A percentile compares a stretch with the other conserved stretches of the same genome.
These are phyloP conservation scores for Pleurostoma richardsiae DNA, from an alignment of 2,329 filamentous ascomycete species.

Conservation along the genomic window DNA sequence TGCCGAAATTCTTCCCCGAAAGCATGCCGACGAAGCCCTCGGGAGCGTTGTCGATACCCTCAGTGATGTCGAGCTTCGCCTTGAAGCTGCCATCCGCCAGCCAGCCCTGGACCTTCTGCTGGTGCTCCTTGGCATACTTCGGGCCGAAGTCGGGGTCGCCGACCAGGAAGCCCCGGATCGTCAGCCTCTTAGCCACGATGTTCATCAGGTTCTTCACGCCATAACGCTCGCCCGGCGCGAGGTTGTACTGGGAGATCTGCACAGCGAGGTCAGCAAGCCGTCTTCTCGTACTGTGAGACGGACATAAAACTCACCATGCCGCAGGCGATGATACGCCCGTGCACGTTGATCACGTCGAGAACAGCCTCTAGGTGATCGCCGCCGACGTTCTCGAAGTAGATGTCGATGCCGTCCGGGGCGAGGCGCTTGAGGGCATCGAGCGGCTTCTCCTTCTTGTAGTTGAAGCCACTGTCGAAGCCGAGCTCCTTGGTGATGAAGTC, in stretches of 20 bases:
- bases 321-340: conserved; percentile 61
- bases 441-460: conserved; percentile 81
- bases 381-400: conserved; percentile 51
- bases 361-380: conserved; percentile 46
- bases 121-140: conserved; percentile 64
- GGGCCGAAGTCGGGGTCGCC: conserved; percentile 59
- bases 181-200: conserved; percentile 64
- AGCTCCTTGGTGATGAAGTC: conserved; percentile 54
- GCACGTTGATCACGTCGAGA: conserved; percentile 44
- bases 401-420: conserved; percentile 73
- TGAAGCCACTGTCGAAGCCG: conserved; percentile 62
- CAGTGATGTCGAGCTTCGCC: conserved; percentile 61
- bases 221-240: conserved; percentile 45
- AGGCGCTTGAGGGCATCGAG: conserved; percentile 63
- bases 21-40: conserved; percentile 73
- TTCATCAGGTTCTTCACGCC: conserved; percentile 62
- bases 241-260: conserved; percentile 73
- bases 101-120: conserved; percentile 72
- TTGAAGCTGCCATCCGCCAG: conserved; percentile 71
- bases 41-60: conserved; percentile 72
- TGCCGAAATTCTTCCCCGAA: conserved; percentile 77
- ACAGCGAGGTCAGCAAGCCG: conserved; percentile 15
- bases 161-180: conserved; percentile 74
- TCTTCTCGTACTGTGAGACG: not conserved
- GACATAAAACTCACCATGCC: conserved; percentile 45